Percentiles rank a stretch among this genome's conserved stretches.
These are phyloP conservation scores for Phytophthora syringae DNA, from an alignment of 352 stramenopile species.

Conservation along the genomic window DNA sequence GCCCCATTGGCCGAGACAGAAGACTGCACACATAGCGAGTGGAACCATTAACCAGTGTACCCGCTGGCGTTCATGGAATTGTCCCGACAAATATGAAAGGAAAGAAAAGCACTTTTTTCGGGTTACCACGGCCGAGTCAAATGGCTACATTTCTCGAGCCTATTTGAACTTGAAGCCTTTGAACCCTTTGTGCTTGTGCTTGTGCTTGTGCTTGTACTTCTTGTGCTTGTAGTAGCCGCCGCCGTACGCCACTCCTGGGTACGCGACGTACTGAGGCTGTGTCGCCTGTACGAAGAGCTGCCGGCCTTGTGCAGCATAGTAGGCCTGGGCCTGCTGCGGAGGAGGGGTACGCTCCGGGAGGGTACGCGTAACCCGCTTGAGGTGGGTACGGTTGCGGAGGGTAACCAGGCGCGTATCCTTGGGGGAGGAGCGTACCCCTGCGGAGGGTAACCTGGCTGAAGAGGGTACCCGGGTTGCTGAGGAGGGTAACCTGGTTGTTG, in stretches of 20 bases:
- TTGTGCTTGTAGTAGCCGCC: conserved; percentile 60
- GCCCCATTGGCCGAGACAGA: too few species aligned
- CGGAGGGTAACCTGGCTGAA: conserved; percentile 25
- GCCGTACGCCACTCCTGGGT: conserved; percentile 65
- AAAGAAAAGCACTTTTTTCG: too few species aligned
- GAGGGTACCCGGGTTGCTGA: conserved; percentile 24
- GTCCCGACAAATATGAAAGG: too few species aligned
- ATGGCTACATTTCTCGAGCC: too few species aligned
- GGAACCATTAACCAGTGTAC: too few species aligned
- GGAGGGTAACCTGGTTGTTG: too few species aligned
- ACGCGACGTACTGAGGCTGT: conserved; percentile 64
- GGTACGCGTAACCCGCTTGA: conserved; percentile 49
- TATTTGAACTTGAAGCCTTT: conserved; percentile 71
- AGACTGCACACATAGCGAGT: too few species aligned
- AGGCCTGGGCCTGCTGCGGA: conserved; percentile 55
- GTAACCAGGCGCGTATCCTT: conserved; percentile 27
- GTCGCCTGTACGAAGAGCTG: conserved; percentile 77
- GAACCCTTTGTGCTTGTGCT: conserved; percentile 57
- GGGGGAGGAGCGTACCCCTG: conserved; percentile 30
- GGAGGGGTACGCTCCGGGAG: conserved; percentile 43
- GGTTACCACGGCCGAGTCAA: too few species aligned
- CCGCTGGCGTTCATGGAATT: too few species aligned
- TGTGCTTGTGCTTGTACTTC: conserved; percentile 64
- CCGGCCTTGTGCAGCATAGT: conserved; percentile 72
- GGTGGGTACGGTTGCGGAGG: conserved; percentile 39